A percentile compares a stretch with the other conserved stretches of the same genome.
Evolutionary conservation across 768 basidiomycete species (phyloP).

Genomic region (Paxillus rubicundulus): DNA sequence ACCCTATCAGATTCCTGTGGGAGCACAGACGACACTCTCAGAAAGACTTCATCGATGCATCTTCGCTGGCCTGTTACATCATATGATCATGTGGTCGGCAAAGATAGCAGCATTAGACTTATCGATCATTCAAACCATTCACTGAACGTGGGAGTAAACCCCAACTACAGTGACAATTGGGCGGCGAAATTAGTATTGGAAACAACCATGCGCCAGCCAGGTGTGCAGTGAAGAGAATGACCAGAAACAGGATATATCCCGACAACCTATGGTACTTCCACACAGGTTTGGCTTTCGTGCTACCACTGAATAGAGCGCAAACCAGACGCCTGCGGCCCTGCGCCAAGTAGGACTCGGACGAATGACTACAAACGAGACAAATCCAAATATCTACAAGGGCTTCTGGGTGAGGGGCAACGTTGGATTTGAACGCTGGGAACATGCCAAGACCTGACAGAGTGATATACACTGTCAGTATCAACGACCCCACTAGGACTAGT

Average conservation of each 20-base stretch:
- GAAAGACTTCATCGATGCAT: constrained; percentile 48
- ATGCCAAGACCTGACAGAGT: constrained; percentile 71
- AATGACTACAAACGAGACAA: constrained; percentile 56
- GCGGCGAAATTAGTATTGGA: constrained; percentile 36
- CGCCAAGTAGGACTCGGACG: constrained; percentile 61
- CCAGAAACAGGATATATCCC: constrained; percentile 67
- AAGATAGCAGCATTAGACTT: neutral
- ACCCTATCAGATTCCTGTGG: neutral
- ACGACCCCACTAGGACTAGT: constrained; percentile 54
- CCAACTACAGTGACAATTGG: constrained; percentile 44
- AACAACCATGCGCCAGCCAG: constrained; percentile 62
- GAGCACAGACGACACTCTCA: constrained; percentile 13
- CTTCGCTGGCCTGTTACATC: constrained; percentile 54
- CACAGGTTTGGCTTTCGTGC: constrained; percentile 62
- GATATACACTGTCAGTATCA: constrained; percentile 54
- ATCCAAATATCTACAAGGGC: constrained; percentile 54
- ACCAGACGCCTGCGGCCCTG: constrained; percentile 78
- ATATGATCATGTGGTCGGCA: constrained; percentile 1
- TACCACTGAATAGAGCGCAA: constrained; percentile 67
- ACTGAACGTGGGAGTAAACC: constrained; percentile 54
- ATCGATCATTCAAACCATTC: constrained; percentile 9
- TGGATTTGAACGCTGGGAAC: constrained; percentile 16
- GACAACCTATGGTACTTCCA: constrained; percentile 88
- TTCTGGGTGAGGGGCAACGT: neutral
- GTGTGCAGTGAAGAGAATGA: constrained; percentile 59